Conservation (phyloP, 176 grass and related monocot genomes). For the Ampelocalamus luodianensis region DNA sequence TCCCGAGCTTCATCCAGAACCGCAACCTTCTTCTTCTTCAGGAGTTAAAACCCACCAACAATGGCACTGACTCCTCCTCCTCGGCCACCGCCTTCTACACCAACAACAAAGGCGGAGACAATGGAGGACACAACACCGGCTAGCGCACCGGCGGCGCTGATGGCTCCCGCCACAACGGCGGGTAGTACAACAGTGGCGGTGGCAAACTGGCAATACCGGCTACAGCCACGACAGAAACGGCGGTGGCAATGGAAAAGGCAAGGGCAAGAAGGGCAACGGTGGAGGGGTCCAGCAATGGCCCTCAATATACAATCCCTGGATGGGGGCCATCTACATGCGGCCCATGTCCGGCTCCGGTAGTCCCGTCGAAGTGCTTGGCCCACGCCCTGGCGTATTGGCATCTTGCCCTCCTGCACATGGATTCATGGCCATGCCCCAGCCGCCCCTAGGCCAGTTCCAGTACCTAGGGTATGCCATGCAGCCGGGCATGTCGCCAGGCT, state of each 20-base stretch:
- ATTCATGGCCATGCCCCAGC: too few relatives aligned
- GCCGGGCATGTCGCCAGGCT: rapidly evolving
- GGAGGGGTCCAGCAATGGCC: not conserved
- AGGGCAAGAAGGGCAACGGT: too few relatives aligned
- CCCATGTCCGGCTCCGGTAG: not conserved
- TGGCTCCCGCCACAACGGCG: rapidly evolving
- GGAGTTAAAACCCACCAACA: too few relatives aligned
- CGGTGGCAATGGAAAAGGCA: too few relatives aligned
- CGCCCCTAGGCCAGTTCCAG: too few relatives aligned
- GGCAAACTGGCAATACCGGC: too few relatives aligned
- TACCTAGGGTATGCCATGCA: too few relatives aligned
- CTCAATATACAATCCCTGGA: not conserved
- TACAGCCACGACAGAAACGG: not conserved
- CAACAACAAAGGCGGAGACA: not conserved
- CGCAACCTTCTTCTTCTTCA: not conserved
- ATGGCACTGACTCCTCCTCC: not conserved
- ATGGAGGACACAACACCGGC: rapidly evolving
- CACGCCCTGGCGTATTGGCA: rapidly evolving
- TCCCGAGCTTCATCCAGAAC: not conserved
- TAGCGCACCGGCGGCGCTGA: rapidly evolving
- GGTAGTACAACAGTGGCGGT: rapidly evolving
- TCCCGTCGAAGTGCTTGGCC: rapidly evolving
- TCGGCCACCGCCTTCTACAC: not conserved
- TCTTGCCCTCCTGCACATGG: too few relatives aligned
- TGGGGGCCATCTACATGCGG: not conserved